Base-by-base conservation (phyloP, 805 yeast genomes). In the Wickerhamiella bombiphila region DNA sequence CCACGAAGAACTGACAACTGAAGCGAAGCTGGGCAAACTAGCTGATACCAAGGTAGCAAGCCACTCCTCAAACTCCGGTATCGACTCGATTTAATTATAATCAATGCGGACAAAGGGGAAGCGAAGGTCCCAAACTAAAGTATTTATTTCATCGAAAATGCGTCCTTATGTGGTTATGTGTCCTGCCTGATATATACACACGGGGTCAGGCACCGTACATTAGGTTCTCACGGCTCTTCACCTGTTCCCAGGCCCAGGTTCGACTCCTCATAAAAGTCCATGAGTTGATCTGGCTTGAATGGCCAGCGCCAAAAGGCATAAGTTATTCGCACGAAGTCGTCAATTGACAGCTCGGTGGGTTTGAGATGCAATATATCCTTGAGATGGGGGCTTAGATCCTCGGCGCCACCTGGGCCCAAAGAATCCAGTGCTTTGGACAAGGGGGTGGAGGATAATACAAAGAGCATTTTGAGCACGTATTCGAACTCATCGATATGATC, bases 361-460 rank as follows among this genome's bases (percentile, higher is more conserved):
- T 54, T 52, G 42, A 64, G 70, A 13, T 66, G 52, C 36, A 71
- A 49, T 2, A 76, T 35, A 0, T 59, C 61, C 11, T 41, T 35
- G 1, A 65, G 48, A 25, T 46, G 47, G 14, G 57, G 55, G 2
- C 46, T 44, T 11, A 68, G 53, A 9, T 68, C 56, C 4, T 53
- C 57, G 2, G 39, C 40, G 0, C 91, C 94, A 2, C 95, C 96
- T 2, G 93, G 86, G 0, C 94, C 94, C 7, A 88, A 57, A 16
- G 70, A 62, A 11, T 63, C 58, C 1, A 79, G 44, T 2, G 70
- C 60, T 16, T 68, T 70, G 1, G 44, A 38, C 8, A 76, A 51
- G 0, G 75, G 66, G 14, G 66, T 58, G 8, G 61, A 52, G 34
- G 62, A 60, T 22, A 66, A 55, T 16, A 73, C 61, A 60, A 76